Percentiles rank a stretch among this genome's conserved stretches.
Conservation (phyloP, 78 protist genomes). For the Creolimax fragrantissima region DNA sequence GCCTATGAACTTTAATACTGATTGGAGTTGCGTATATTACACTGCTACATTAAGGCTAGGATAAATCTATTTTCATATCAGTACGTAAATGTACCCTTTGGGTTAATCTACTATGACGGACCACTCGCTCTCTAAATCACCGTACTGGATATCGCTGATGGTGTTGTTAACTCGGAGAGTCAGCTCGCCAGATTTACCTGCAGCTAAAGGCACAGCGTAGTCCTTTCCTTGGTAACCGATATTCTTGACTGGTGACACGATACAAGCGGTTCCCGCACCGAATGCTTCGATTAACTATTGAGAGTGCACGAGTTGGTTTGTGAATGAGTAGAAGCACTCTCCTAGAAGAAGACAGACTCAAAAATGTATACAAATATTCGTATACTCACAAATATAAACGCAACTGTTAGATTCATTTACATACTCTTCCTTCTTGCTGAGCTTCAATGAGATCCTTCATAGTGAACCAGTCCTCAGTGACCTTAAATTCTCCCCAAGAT, state of each 20-base stretch:
- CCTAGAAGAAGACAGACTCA: no score
- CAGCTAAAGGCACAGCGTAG: slow-evolving; percentile 38
- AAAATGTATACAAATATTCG: no score
- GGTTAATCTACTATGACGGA: slow-evolving; percentile 38
- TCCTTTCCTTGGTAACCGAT: slow-evolving; percentile 67
- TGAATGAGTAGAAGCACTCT: no score
- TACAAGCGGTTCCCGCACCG: slow-evolving; percentile 97
- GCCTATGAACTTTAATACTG: no score
- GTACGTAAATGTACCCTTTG: background rate
- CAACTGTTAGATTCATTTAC: no score
- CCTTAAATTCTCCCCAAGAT: slow-evolving; percentile 68
- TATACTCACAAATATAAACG: no score
- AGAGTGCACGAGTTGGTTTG: background rate
- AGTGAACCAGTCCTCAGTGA: slow-evolving; percentile 69
- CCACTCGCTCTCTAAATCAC: slow-evolving; percentile 62
- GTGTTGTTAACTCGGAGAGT: slow-evolving; percentile 38
- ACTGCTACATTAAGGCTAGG: no score
- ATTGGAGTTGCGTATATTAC: no score
- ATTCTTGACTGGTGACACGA: slow-evolving; percentile 75
- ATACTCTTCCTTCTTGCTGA: slow-evolving; percentile 55
- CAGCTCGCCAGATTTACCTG: slow-evolving; percentile 43
- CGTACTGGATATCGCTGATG: slow-evolving; percentile 70
- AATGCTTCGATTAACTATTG: slow-evolving; percentile 69
- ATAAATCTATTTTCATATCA: no score
- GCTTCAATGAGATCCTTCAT: slow-evolving; percentile 75